These are phyloP conservation scores for Geotrichum carabidarum DNA, from an alignment of 1,139 yeast genomes.

Conservation along the genomic window DNA sequence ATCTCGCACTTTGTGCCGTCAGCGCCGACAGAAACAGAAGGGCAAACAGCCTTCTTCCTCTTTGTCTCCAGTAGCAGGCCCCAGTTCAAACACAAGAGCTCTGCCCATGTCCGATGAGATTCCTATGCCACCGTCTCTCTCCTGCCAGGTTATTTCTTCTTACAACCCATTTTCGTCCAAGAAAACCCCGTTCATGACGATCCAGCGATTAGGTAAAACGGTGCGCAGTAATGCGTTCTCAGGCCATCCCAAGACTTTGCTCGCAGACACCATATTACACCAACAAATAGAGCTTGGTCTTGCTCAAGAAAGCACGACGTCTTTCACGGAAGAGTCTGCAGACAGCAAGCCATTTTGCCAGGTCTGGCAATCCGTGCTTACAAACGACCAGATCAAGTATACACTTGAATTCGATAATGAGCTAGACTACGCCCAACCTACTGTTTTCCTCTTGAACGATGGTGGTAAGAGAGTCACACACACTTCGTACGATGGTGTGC, in stretches of 20 bases:
- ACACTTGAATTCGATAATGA: conserved; percentile 15
- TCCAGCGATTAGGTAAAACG: conserved; percentile 12
- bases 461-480: conserved; percentile 22
- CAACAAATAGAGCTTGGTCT: conserved; percentile 11
- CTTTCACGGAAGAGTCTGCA: neutral
- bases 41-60: neutral
- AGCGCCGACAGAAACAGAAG: conserved; percentile 6
- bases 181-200: conserved; percentile 15
- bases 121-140: conserved; percentile 17
- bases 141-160: conserved; percentile 6
- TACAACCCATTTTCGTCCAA: conserved; percentile 15
- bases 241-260: conserved; percentile 8
- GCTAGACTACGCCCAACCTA: conserved; percentile 15
- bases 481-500: conserved; percentile 19
- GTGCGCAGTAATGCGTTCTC: conserved; percentile 8
- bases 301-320: neutral
- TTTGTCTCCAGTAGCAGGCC: neutral
- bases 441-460: conserved; percentile 21
- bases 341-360: conserved; percentile 13
- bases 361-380: conserved; percentile 18
- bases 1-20: conserved; percentile 8
- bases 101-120: neutral
- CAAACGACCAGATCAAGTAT: conserved; percentile 15
- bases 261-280: conserved; percentile 11
- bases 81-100: neutral